phyloP scores from a whole-genome alignment of 331 rosid genomes.

The Rosa hybrid region DNA sequence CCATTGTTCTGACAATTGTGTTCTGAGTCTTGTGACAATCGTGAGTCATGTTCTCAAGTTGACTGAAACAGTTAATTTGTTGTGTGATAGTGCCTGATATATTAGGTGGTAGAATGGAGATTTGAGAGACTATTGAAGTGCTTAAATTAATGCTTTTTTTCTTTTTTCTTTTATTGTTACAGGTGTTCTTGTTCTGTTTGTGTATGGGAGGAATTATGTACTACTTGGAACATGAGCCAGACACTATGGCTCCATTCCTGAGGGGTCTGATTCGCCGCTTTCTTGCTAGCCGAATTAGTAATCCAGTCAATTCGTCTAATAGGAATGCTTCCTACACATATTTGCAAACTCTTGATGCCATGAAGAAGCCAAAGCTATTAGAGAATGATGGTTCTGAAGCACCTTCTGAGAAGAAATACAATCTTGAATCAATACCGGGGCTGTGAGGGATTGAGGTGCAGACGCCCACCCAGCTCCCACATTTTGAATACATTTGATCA shows the following conservation, averaged over 20 bases:
- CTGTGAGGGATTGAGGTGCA: slow-evolving; percentile 41
- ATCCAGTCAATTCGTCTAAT: slow-evolving; percentile 48
- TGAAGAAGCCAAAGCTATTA: slow-evolving; percentile 45
- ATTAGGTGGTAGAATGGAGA: not conserved
- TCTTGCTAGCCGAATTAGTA: slow-evolving; percentile 96
- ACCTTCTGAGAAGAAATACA: slow-evolving; percentile 64
- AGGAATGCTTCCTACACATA: slow-evolving; percentile 58
- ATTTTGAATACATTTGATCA: not conserved
- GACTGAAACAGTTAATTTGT: not conserved
- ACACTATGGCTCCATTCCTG: slow-evolving; percentile 96
- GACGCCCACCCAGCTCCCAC: not conserved
- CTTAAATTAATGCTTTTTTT: not conserved
- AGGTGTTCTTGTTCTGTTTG: slow-evolving; percentile 80
- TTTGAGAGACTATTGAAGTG: not conserved
- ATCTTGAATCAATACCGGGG: slow-evolving; percentile 94
- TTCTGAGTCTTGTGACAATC: not conserved
- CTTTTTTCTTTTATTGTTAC: slow-evolving; percentile 25
- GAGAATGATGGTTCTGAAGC: slow-evolving; percentile 45
- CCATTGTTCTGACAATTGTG: not conserved
- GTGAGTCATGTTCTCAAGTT: not conserved
- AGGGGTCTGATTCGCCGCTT: slow-evolving; percentile 91
- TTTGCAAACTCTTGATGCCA: slow-evolving; percentile 62
- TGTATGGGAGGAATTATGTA: slow-evolving; percentile 99
- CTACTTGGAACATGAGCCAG: slow-evolving; percentile 91
- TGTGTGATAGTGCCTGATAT: not conserved